Evolutionary conservation across 768 basidiomycete species (phyloP), one percentile per base, ranked within the genome.

Genomic region (Podaxis sp.): DNA sequence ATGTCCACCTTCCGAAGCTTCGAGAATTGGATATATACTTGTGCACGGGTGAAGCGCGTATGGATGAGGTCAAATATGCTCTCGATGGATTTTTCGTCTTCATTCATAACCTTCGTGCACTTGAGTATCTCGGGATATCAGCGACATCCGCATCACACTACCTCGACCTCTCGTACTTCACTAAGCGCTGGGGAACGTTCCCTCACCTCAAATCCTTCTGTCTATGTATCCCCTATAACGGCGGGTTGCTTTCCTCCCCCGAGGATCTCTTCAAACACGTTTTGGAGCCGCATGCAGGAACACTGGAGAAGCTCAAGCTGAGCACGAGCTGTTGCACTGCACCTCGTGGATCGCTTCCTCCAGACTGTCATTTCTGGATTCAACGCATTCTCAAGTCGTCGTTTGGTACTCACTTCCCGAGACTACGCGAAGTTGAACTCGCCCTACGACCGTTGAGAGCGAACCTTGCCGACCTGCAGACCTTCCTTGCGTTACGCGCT

Each of bases 51-150:
- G 53, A 67, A 5, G 65, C 75, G 11, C 53, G 69, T 17, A 56
- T 62, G 37, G 58, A 61, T 4, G 69, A 79, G n/a, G 76, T 82
- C 56, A 66, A 74, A 44, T 56, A 74, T 17, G 66, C 68, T 4
- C 73, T 82, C 37, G 77, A 82, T 36, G 77, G 73, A 8, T 77
- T 82, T 33, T 67, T 72, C n/a, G 76, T 82, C 24, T 82, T 83
- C 63, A 62, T 82, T 58, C 76, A 82, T 70, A 79, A 77, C 57
- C 70, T 79, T 48, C 51, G 60, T 48, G 70, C 76, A n/a, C 71
- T 84, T 41, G 68, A 69, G 52, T 75, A 75, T 1, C 63, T 84
- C 1, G 73, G 76, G 0, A 66, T 82, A 30, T 50, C 69, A 8
- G 77, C 80, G 13, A 76, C 76, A 11, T 66, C 68, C 22, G 64